Evolutionary conservation across 2,329 filamentous ascomycete genomes (phyloP).

Genomic region (Penicillium hordei): DNA sequence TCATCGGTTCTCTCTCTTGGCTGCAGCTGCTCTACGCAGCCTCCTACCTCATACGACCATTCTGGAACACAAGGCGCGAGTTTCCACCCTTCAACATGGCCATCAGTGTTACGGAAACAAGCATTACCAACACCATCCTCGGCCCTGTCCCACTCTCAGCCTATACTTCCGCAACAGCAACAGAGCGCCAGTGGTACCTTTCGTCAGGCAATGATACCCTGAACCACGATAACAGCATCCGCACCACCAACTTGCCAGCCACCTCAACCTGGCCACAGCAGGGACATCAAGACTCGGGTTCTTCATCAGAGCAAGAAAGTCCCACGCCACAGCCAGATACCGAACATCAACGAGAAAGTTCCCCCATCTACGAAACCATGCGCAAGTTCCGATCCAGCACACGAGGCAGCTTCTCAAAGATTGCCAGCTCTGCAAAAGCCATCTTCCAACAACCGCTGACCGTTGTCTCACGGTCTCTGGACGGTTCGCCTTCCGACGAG

Average conservation of each 20-base stretch:
- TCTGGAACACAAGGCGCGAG: slow-evolving; percentile 13
- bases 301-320: neutral
- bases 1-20: slow-evolving; percentile 23
- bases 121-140: slow-evolving; percentile 23
- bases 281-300: neutral
- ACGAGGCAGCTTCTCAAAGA: slow-evolving; percentile 2
- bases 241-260: neutral
- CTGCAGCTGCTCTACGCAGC: slow-evolving; percentile 29
- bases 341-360: neutral
- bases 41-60: slow-evolving; percentile 17
- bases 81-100: slow-evolving; percentile 15
- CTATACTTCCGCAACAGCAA: slow-evolving; percentile 15
- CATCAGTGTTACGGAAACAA: slow-evolving; percentile 26
- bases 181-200: slow-evolving; percentile 5
- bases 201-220: neutral
- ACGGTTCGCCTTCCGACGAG: neutral
- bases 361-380: slow-evolving; percentile 13
- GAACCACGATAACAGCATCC: neutral
- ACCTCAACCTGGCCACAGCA: neutral
- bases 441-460: slow-evolving; percentile 1
- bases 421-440: neutral
- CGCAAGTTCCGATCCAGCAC: slow-evolving; percentile 4
- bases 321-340: neutral
- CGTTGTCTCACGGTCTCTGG: neutral
- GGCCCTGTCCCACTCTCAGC: slow-evolving; percentile 18